These are phyloP conservation scores for Pleodorina starrii DNA, from an alignment of 139 green algal species.

Conservation along the genomic window DNA sequence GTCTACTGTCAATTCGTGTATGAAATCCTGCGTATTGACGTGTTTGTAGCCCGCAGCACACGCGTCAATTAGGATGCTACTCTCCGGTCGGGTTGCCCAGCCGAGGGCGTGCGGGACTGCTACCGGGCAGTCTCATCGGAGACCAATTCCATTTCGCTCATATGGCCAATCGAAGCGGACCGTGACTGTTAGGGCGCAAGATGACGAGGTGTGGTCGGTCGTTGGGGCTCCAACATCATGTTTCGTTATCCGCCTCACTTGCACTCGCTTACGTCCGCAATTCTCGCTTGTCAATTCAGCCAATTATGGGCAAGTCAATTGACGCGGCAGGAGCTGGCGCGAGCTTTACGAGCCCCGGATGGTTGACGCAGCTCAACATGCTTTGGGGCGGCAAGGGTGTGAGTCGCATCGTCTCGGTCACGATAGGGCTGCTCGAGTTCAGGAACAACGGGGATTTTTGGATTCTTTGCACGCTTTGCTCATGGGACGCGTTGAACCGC, in stretches of 20 bases:
- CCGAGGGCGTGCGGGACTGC: background rate
- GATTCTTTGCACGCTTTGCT: too few relatives aligned
- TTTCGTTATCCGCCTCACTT: too few relatives aligned
- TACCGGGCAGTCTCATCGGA: background rate
- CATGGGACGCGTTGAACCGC: too few relatives aligned
- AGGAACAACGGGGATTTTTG: too few relatives aligned
- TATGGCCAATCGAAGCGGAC: background rate
- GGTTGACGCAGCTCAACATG: slow-evolving; percentile 92
- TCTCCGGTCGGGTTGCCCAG: background rate
- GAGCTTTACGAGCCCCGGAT: slow-evolving; percentile 84
- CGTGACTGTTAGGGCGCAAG: background rate
- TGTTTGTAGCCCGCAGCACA: too few relatives aligned
- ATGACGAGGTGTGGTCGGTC: background rate
- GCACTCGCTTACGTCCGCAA: background rate
- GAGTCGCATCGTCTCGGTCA: slow-evolving; percentile 33
- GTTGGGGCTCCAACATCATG: background rate
- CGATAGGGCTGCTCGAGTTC: too few relatives aligned
- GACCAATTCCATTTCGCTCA: background rate
- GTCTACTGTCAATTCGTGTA: too few relatives aligned
- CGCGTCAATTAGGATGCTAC: too few relatives aligned
- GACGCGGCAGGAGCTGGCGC: slow-evolving; percentile 84
- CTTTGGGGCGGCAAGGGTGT: slow-evolving; percentile 92
- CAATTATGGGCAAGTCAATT: slow-evolving; percentile 73
- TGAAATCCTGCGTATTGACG: too few relatives aligned
- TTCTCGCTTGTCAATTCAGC: background rate